Percentiles rank a stretch among this genome's conserved stretches.
Evolutionary conservation across 305 asterid species (phyloP).

Genomic region (Fraxinus sp.): DNA sequence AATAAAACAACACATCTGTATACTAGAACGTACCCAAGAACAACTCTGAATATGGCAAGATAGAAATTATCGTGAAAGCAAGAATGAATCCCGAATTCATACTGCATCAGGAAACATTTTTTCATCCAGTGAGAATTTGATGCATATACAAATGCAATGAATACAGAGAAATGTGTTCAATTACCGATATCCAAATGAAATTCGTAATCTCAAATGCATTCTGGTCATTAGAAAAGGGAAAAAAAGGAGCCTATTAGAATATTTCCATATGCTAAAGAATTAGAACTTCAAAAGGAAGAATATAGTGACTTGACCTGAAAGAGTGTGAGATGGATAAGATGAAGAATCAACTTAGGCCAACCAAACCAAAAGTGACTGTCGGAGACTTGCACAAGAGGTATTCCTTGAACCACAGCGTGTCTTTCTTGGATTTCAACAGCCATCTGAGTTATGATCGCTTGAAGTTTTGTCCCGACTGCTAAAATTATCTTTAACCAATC

Average conservation of each 20-base stretch:
- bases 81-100: constrained; percentile 77
- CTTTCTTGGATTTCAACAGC: constrained; percentile 84
- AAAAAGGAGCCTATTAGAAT: neutral
- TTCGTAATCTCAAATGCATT: constrained; percentile 94
- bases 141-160: neutral
- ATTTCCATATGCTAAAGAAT: neutral
- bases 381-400: constrained; percentile 87
- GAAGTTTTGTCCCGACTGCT: constrained; percentile 87
- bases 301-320: constrained; percentile 53
- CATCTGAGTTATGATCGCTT: constrained; percentile 78
- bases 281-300: neutral
- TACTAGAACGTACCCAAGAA: constrained; percentile 53
- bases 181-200: constrained; percentile 90
- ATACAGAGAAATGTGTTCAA: neutral
- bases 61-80: constrained; percentile 65
- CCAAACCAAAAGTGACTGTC: constrained; percentile 80
- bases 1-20: neutral
- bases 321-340: constrained; percentile 69
- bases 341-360: constrained; percentile 58
- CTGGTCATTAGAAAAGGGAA: constrained; percentile 37
- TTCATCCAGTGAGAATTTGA: constrained; percentile 6
- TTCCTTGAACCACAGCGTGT: constrained; percentile 84
- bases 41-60: constrained; percentile 59
- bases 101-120: constrained; percentile 46
- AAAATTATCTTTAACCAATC: constrained; percentile 53